These are phyloP conservation scores for Williopsis jadinii DNA, from an alignment of 1,139 yeast genomes.

Conservation along the genomic window DNA sequence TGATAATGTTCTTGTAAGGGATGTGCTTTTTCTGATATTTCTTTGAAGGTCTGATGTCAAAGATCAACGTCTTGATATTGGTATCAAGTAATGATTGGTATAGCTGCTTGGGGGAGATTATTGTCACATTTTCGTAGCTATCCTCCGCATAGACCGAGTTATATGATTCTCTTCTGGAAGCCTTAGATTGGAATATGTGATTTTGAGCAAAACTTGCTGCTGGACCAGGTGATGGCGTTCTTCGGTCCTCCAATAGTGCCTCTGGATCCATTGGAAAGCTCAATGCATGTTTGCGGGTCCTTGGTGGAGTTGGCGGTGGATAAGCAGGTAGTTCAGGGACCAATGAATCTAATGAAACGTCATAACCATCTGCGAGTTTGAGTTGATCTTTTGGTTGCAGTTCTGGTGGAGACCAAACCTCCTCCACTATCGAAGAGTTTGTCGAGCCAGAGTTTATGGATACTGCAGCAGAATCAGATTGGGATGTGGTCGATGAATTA, in stretches of 20 bases:
- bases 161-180: constrained; percentile 29
- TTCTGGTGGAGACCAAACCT: constrained; percentile 32
- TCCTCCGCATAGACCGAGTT: constrained; percentile 28
- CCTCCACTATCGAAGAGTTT: constrained; percentile 17
- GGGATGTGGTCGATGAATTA: not conserved
- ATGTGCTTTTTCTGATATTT: constrained; percentile 50
- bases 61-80: constrained; percentile 28
- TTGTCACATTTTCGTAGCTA: constrained; percentile 19
- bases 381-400: constrained; percentile 31
- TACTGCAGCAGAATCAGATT: not conserved
- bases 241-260: not conserved
- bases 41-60: constrained; percentile 49
- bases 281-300: constrained; percentile 13
- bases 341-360: constrained; percentile 8
- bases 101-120: constrained; percentile 25
- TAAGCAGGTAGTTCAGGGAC: constrained; percentile 6
- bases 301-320: constrained; percentile 9
- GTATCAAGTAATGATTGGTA: constrained; percentile 21
- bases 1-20: constrained; percentile 39
- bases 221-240: not conserved
- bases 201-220: not conserved
- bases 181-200: not conserved
- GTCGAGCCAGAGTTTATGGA: constrained; percentile 8
- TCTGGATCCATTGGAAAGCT: constrained; percentile 9
- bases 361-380: constrained; percentile 21